A percentile compares a stretch with the other conserved stretches of the same genome.
Conservation (phyloP, 257 asterid species). For the Solanum etuberosum region DNA sequence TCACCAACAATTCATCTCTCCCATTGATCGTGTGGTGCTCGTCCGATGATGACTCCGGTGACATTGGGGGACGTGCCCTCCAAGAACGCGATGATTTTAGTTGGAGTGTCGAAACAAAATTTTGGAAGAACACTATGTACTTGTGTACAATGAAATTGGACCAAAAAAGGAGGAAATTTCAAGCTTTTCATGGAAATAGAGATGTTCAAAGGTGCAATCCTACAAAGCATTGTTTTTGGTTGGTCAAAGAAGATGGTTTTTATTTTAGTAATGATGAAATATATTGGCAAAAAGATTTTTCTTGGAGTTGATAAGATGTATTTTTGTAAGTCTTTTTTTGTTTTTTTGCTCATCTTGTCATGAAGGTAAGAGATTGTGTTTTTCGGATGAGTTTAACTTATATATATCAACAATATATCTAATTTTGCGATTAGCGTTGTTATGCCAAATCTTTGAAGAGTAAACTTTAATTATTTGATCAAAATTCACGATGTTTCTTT, state of each 20-base stretch:
- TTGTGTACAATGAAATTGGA: conserved; percentile 10
- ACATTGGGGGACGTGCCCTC: conserved; percentile 10
- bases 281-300: conserved; percentile 2
- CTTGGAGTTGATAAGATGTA: conserved; percentile 2
- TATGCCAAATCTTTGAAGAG: neutral
- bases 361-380: neutral
- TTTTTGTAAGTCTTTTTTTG: neutral
- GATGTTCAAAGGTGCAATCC: conserved; percentile 1
- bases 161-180: conserved; percentile 1
- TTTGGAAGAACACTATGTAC: neutral
- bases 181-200: conserved; percentile 5
- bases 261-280: conserved; percentile 11
- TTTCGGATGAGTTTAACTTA: neutral
- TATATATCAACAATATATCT: neutral
- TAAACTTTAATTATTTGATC: neutral
- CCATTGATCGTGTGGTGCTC: conserved; percentile 6
- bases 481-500: neutral
- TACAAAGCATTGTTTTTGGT: conserved; percentile 3
- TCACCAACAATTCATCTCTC: conserved; percentile 11
- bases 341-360: neutral
- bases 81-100: conserved; percentile 12
- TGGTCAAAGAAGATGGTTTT: conserved; percentile 16
- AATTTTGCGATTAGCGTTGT: neutral
- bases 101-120: conserved; percentile 1
- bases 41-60: neutral